These are phyloP conservation scores for Teratosphaeria gauchensis DNA, from an alignment of 2,329 filamentous ascomycete genomes.

Conservation along the genomic window DNA sequence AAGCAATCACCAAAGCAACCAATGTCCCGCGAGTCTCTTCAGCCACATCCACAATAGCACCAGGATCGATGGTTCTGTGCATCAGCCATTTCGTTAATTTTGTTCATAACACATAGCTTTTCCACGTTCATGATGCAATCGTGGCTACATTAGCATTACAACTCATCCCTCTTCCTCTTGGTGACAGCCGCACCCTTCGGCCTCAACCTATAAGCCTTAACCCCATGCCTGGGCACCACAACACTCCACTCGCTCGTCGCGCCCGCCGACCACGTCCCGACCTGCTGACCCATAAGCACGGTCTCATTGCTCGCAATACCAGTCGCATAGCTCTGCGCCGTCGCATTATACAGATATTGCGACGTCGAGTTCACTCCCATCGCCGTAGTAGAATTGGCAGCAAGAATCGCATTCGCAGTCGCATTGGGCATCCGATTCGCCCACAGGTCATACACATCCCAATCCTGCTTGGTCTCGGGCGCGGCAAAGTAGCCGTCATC, in stretches of 20 bases:
- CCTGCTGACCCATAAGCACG: constrained; percentile 37
- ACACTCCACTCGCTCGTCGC: constrained; percentile 36
- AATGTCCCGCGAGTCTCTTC: too few relatives aligned
- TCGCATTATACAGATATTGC: constrained; percentile 36
- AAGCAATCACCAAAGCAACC: too few relatives aligned
- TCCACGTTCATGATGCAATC: too few relatives aligned
- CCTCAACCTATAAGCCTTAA: constrained; percentile 9
- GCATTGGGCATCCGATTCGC: constrained; percentile 45
- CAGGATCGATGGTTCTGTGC: too few relatives aligned
- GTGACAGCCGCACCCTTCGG: not conserved
- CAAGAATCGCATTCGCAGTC: constrained; percentile 23
- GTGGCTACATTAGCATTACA: not conserved
- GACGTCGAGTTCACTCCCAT: constrained; percentile 24
- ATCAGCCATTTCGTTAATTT: too few relatives aligned
- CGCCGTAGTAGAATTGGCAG: constrained; percentile 14
- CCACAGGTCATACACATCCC: constrained; percentile 49
- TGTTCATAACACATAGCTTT: too few relatives aligned
- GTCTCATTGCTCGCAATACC: constrained; percentile 35
- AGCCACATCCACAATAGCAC: too few relatives aligned
- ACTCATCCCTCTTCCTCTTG: not conserved
- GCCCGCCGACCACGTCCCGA: constrained; percentile 30
- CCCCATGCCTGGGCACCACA: constrained; percentile 24
- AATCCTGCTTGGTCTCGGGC: constrained; percentile 28
- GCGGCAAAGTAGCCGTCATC: constrained; percentile 36
- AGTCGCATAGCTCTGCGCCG: constrained; percentile 39